Percentiles rank a stretch among this genome's conserved stretches.
Evolutionary conservation across 768 basidiomycete genomes (phyloP).

Genomic region (Pleurotus giganteus): DNA sequence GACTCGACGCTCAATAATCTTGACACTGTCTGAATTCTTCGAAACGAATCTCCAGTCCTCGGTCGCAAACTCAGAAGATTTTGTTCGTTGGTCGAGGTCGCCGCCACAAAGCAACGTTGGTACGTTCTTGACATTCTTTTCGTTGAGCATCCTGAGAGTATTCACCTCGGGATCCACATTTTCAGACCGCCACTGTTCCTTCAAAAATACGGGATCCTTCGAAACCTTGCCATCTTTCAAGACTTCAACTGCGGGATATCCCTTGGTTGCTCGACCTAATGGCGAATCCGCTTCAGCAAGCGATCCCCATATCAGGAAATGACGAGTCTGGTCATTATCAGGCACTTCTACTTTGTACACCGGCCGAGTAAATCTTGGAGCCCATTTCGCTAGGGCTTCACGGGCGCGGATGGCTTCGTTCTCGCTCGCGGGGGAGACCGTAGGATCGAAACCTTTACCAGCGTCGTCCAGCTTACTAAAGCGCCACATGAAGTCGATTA

Average conservation of each 20-base stretch:
- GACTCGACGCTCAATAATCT: slow-evolving; percentile 11
- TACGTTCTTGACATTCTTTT: slow-evolving; percentile 17
- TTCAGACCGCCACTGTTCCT: slow-evolving; percentile 24
- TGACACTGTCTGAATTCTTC: not conserved
- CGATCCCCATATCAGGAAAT: not conserved
- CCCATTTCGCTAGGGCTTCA: not conserved
- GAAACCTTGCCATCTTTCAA: slow-evolving; percentile 3
- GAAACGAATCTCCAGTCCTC: not conserved
- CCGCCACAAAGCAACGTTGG: slow-evolving; percentile 26
- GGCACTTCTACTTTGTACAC: slow-evolving; percentile 1
- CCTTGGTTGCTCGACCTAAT: slow-evolving; percentile 17
- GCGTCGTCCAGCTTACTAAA: slow-evolving; percentile 9
- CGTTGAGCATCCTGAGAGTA: slow-evolving; percentile 13
- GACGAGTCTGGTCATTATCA: not conserved
- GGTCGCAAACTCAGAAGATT: slow-evolving; percentile 11
- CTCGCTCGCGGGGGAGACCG: not conserved
- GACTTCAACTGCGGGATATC: slow-evolving; percentile 15
- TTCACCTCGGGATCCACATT: not conserved
- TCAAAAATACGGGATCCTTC: slow-evolving; percentile 16
- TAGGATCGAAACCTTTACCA: not conserved
- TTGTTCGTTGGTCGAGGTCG: slow-evolving; percentile 18
- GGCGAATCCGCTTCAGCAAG: slow-evolving; percentile 10
- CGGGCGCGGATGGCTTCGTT: not conserved
- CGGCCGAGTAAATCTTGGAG: not conserved
- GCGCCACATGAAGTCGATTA: slow-evolving; percentile 24